phyloP scores from a whole-genome alignment of 2,329 filamentous ascomycete genomes.

The Venturia nashicola region DNA sequence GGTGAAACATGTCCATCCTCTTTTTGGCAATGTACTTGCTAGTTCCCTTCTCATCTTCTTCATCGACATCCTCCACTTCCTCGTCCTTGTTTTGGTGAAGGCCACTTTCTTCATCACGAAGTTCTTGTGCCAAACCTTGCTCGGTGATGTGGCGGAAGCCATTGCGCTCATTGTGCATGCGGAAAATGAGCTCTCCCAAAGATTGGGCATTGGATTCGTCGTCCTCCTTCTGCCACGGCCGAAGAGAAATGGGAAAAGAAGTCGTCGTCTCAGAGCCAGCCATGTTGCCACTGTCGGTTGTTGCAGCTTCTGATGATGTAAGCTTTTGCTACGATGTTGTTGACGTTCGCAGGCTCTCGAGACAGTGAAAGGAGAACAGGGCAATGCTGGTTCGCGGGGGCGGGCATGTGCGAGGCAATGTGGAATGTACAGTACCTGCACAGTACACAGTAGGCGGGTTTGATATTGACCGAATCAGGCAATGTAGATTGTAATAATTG shows the following conservation, averaged over 20 bases:
- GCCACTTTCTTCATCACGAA: constrained; percentile 26
- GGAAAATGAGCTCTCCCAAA: constrained; percentile 63
- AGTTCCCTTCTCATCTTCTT: constrained; percentile 35
- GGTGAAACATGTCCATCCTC: constrained; percentile 29
- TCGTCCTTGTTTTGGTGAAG: constrained; percentile 24
- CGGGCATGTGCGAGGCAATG: background rate
- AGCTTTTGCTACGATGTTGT: background rate
- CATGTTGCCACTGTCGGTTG: background rate
- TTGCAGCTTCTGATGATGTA: no score
- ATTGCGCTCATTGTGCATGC: constrained; percentile 66
- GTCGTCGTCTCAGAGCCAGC: background rate
- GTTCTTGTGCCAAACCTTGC: constrained; percentile 56
- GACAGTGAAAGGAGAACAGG: background rate
- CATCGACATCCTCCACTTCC: constrained; percentile 30
- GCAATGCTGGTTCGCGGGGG: background rate
- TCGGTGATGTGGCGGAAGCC: constrained; percentile 75
- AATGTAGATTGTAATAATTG: no score
- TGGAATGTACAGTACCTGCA: background rate
- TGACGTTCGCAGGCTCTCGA: background rate
- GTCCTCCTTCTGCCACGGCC: constrained; percentile 45
- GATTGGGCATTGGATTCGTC: constrained; percentile 43
- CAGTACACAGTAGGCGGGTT: no score
- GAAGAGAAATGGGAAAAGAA: constrained; percentile 42
- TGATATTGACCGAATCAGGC: no score
- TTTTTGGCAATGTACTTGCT: constrained; percentile 26